Evolutionary conservation across 129 eudicot species (phyloP), one percentile per base, ranked within the genome.

Genomic region (Escallonia herrerae): DNA sequence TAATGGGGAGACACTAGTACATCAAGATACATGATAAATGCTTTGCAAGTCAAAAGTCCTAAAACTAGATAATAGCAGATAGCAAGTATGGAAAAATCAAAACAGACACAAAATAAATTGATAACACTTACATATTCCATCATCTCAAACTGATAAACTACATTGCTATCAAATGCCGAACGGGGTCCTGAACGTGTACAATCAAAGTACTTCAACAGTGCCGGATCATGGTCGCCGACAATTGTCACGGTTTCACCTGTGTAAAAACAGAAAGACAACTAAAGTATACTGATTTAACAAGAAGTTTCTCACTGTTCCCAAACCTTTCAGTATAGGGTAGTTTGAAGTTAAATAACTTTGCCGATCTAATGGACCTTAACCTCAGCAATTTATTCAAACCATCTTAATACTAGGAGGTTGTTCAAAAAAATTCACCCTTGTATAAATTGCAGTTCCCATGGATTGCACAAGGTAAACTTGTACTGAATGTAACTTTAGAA

Each of bases 161-260:
- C 96, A 64, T 93, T 79, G 74, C 73, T 62, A 49, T 93, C 98
- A 63, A 93, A 93, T 8, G 96, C 98, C 22, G 98, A 93, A 54
- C 98, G 98, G 40, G 98, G 96, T 76, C 96, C 96, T 44, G 98
- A 83, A 44, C 98, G 86, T 3, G 98, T 85, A 77, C 96, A 88
- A 64, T 93, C 98, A 56, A 93, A 93, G 82, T 83, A 93, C 61
- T 74, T 93, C 77, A 93, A 72, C 75, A 93, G 74, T 33, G 85
- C 75, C 45, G 96, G 79, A 74, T 93, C 83, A 72, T 93, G 98
- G 71, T 93, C 98, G 54, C 98, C 98, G 15, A 93, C 96, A 51
- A 93, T 78, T 12, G 98, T 83, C 50, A 93, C 81, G 0, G 98
- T 88, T 72, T 88, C 98, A 67, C 98, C 98, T 93, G 83, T 65